These are phyloP conservation scores for Carex scoparia DNA, from an alignment of 176 grass and related monocot species.

Conservation along the genomic window DNA sequence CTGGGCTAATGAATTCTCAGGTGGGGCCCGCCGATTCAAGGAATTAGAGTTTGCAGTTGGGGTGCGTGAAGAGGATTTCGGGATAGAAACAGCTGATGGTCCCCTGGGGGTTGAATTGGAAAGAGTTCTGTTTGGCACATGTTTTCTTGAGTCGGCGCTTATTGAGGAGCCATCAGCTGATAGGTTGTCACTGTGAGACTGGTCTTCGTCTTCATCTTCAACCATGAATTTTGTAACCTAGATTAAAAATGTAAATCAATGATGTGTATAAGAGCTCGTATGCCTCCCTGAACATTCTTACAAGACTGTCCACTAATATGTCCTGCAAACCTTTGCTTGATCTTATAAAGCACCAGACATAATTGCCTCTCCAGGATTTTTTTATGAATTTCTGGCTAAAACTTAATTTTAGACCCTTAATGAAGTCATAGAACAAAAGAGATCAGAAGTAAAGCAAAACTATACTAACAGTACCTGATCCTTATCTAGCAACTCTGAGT, in stretches of 20 bases:
- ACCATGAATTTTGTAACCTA: conserved; percentile 50
- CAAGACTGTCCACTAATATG: not conserved
- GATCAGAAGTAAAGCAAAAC: not conserved
- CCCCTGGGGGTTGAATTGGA: conserved; percentile 45
- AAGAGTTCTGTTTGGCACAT: conserved; percentile 48
- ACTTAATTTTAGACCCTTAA: not conserved
- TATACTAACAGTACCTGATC: conserved; percentile 1
- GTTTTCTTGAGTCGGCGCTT: conserved; percentile 69
- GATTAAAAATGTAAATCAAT: conserved; percentile 35
- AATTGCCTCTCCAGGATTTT: not conserved
- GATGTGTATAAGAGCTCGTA: not conserved
- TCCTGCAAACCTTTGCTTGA: not conserved
- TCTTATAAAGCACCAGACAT: conserved; percentile 4
- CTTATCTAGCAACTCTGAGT: conserved; percentile 48
- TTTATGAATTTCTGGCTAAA: not conserved
- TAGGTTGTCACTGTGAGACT: conserved; percentile 47
- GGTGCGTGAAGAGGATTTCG: conserved; percentile 50
- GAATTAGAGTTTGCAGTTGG: conserved; percentile 44
- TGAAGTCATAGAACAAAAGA: not conserved
- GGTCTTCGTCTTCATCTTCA: conserved; percentile 65
- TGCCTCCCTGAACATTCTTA: not conserved
- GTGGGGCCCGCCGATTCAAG: conserved; percentile 40
- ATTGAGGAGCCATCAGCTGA: conserved; percentile 74
- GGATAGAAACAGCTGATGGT: conserved; percentile 37
- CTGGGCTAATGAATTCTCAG: conserved; percentile 73